A percentile compares a stretch with the other conserved stretches of the same genome.
phyloP scores from a whole-genome alignment of 805 yeast species.

The Lipomyces spencermartinsiae region DNA sequence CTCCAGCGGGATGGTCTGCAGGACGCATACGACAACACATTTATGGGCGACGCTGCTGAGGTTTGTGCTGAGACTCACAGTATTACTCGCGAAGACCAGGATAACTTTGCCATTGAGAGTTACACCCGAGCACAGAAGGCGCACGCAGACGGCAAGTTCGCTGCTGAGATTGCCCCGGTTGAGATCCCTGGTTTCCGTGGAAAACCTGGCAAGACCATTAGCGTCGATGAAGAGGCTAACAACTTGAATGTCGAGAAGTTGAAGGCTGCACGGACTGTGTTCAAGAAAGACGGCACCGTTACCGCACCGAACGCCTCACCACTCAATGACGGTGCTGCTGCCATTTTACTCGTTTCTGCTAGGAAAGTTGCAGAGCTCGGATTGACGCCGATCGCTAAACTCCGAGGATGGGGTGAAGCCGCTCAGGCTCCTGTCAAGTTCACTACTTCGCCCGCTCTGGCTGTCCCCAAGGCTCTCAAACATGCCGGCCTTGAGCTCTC shows the following conservation, averaged over 20 bases:
- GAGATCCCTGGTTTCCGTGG: conserved; percentile 87
- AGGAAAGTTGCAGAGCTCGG: conserved; percentile 82
- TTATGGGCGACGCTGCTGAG: conserved; percentile 98
- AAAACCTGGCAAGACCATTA: conserved; percentile 64
- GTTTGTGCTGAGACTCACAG: conserved; percentile 87
- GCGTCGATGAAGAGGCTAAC: conserved; percentile 81
- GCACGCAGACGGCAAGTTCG: conserved; percentile 79
- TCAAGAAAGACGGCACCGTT: conserved; percentile 94
- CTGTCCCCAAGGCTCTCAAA: conserved; percentile 94
- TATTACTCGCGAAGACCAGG: conserved; percentile 85
- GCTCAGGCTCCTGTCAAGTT: conserved; percentile 94
- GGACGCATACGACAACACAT: conserved; percentile 85
- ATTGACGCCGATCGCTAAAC: conserved; percentile 86
- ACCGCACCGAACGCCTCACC: conserved; percentile 98
- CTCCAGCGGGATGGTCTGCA: conserved; percentile 88
- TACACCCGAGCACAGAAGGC: conserved; percentile 89
- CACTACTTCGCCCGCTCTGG: conserved; percentile 94
- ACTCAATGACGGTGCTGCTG: conserved; percentile 98
- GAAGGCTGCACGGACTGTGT: conserved; percentile 87
- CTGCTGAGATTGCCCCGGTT: conserved; percentile 81
- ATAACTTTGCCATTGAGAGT: conserved; percentile 81
- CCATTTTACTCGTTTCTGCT: conserved; percentile 85
- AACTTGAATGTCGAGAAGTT: conserved; percentile 81
- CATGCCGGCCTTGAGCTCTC: conserved; percentile 71
- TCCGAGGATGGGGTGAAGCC: conserved; percentile 97